A percentile compares a stretch with the other conserved stretches of the same genome.
Evolutionary conservation across 2,329 filamentous ascomycete species (phyloP).

Genomic region (Neocucurbitaria cava): DNA sequence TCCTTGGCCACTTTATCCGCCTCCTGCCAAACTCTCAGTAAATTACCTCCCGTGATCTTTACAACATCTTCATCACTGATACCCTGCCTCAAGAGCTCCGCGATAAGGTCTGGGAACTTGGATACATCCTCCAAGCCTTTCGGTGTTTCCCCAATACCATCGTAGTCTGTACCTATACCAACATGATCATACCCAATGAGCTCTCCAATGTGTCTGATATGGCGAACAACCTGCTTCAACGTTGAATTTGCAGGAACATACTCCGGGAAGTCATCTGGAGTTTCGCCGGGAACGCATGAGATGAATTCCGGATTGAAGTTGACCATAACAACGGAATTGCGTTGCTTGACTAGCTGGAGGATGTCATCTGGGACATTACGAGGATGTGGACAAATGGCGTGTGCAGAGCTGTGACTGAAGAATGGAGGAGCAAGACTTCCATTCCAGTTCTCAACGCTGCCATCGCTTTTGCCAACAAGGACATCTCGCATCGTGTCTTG

Average conservation of each 20-base stretch:
- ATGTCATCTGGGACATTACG: conserved; percentile 90
- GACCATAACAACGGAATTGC: conserved; percentile 83
- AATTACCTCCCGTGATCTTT: conserved; percentile 80
- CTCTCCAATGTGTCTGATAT: conserved; percentile 82
- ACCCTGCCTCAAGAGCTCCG: conserved; percentile 74
- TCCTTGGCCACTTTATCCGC: conserved; percentile 74
- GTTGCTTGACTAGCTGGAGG: conserved; percentile 75
- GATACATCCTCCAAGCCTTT: conserved; percentile 82
- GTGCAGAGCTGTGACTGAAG: conserved; percentile 86
- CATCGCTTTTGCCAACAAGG: conserved; percentile 61
- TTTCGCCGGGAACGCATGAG: conserved; percentile 69
- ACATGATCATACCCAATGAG: conserved; percentile 87
- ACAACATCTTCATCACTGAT: conserved; percentile 75
- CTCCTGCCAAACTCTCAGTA: conserved; percentile 83
- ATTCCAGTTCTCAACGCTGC: conserved; percentile 60
- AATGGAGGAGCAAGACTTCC: conserved; percentile 84
- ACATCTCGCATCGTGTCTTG: conserved; percentile 86
- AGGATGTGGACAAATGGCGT: conserved; percentile 82
- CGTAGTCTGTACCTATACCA: conserved; percentile 88
- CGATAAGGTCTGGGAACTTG: conserved; percentile 80
- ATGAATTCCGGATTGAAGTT: conserved; percentile 88
- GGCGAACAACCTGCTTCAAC: conserved; percentile 76
- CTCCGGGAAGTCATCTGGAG: conserved; percentile 70
- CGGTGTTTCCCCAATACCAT: conserved; percentile 74
- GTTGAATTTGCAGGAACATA: conserved; percentile 73